Percentiles rank a stretch among this genome's conserved stretches.
Conservation (phyloP, 1,284 basidiomycete genomes). For the Anthracocystis panici-leucophaei region DNA sequence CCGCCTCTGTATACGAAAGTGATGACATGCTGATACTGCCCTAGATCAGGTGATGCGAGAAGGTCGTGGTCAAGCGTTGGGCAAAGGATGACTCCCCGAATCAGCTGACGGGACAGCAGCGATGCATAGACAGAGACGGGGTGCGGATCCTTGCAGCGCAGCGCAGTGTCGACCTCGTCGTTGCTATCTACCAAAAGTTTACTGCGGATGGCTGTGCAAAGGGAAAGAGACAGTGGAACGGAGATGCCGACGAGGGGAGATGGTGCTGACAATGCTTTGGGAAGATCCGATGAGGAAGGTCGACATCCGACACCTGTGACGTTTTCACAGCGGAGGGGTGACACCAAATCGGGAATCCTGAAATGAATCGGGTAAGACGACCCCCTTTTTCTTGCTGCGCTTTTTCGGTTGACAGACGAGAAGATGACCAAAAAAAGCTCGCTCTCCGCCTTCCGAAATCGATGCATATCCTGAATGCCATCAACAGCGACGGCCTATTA, state of each 20-base stretch:
- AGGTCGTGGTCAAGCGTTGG: not conserved
- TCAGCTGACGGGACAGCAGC: conserved; percentile 6
- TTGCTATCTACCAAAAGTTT: not conserved
- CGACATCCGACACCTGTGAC: not conserved
- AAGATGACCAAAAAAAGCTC: not conserved
- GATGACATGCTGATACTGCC: conserved; percentile 4
- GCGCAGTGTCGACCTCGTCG: conserved; percentile 2
- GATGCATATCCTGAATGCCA: not conserved
- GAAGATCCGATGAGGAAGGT: conserved; percentile 8
- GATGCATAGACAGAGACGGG: conserved; percentile 13
- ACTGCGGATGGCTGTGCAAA: not conserved
- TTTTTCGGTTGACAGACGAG: not conserved
- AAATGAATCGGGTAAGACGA: not conserved
- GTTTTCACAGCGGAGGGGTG: not conserved
- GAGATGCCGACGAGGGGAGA: not conserved
- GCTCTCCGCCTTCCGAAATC: not conserved
- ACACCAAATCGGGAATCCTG: not conserved
- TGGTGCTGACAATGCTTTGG: conserved; percentile 3
- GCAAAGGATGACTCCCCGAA: not conserved
- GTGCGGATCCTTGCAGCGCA: not conserved
- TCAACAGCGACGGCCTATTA: not conserved
- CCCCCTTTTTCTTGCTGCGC: not conserved
- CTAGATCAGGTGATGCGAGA: not conserved
- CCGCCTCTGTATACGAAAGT: conserved; percentile 26
- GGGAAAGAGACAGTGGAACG: no score